These are phyloP conservation scores for Dryas octopetala DNA, from an alignment of 306 rosid genomes.

Conservation along the genomic window DNA sequence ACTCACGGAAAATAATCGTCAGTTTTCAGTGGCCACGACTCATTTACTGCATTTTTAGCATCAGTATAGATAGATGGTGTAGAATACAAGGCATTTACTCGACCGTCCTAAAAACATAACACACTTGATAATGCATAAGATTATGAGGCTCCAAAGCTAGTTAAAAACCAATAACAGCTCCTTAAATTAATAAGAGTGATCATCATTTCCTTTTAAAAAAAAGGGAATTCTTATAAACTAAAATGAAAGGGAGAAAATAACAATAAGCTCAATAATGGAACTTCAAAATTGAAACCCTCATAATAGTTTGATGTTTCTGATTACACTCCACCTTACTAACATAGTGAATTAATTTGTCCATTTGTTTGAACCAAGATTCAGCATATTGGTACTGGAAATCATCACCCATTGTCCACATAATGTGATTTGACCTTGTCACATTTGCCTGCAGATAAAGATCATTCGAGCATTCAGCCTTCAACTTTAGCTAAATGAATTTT, in stretches of 20 bases:
- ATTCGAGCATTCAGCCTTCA: conserved; percentile 10
- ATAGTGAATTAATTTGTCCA: conserved; percentile 84
- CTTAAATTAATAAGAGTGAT: too few relatives aligned
- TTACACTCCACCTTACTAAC: conserved; percentile 57
- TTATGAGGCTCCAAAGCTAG: not conserved
- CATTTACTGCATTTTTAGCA: conserved; percentile 67
- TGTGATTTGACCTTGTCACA: conserved; percentile 80
- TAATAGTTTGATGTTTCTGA: not conserved
- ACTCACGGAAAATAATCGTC: conserved; percentile 82
- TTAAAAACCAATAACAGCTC: too few relatives aligned
- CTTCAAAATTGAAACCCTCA: not conserved
- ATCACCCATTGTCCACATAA: conserved; percentile 97
- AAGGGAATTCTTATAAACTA: too few relatives aligned
- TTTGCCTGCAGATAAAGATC: conserved; percentile 51
- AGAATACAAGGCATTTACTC: conserved; percentile 80
- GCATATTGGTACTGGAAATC: conserved; percentile 88
- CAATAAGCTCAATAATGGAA: too few relatives aligned
- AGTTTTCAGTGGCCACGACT: conserved; percentile 68
- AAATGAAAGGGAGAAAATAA: too few relatives aligned
- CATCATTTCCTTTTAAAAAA: too few relatives aligned
- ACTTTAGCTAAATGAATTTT: not conserved
- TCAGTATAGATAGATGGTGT: conserved; percentile 79
- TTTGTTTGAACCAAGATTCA: conserved; percentile 82
- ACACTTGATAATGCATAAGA: not conserved
- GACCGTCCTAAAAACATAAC: conserved; percentile 64